Evolutionary conservation across 441 rosid species (phyloP).

Genomic region (Eruca vesicaria): DNA sequence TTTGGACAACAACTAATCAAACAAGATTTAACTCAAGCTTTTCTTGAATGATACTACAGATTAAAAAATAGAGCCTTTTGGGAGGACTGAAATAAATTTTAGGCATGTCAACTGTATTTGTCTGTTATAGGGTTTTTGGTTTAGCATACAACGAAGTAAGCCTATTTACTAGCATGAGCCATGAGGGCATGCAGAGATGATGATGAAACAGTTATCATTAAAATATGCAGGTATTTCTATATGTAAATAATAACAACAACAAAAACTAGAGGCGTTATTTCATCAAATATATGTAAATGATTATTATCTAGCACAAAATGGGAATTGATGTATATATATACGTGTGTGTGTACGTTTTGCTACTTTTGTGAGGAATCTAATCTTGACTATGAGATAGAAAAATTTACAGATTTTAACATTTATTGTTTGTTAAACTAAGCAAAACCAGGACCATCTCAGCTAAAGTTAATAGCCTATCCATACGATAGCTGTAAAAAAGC

Average conservation of each 20-base stretch:
- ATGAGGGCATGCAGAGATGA: conserved; percentile 13
- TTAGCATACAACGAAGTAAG: conserved; percentile 1
- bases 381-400: background rate
- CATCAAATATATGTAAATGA: no score
- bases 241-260: background rate
- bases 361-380: conserved; percentile 13
- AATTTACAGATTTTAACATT: conserved; percentile 7
- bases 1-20: no score
- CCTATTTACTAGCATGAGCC: background rate
- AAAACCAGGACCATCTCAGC: conserved; percentile 31
- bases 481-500: conserved; percentile 24
- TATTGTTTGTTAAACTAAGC: conserved; percentile 26
- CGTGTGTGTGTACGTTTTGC: background rate
- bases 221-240: background rate
- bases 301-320: no score
- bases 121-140: background rate
- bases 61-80: background rate
- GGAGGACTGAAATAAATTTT: background rate
- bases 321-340: background rate
- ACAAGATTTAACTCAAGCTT: background rate
- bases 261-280: background rate
- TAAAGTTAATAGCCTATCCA: conserved; percentile 17
- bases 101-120: background rate
- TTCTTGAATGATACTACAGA: background rate
- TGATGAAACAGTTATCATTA: background rate